Conservation (phyloP, 2,329 filamentous ascomycete genomes). For the Aspergillus aculeatus region DNA sequence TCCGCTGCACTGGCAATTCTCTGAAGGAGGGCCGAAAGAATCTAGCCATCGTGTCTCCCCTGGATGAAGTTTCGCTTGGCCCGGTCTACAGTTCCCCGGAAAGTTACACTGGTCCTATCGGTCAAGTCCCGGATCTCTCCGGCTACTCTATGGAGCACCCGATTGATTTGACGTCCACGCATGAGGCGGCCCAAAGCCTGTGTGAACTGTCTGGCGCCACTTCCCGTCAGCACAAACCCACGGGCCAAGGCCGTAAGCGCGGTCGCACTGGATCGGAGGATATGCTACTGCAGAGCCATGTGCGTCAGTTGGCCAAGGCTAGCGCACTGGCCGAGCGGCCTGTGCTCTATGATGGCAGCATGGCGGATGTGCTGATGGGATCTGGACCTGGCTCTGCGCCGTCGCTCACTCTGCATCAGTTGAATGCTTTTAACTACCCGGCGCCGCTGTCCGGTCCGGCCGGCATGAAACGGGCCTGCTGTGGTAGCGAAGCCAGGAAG, state of each 20-base stretch:
- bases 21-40: slow-evolving; percentile 39
- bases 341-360: slow-evolving; percentile 32
- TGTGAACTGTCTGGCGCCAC: slow-evolving; percentile 41
- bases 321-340: slow-evolving; percentile 25
- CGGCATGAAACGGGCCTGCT: slow-evolving; percentile 44
- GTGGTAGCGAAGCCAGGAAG: slow-evolving; percentile 39
- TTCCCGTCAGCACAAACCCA: slow-evolving; percentile 19
- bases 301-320: slow-evolving; percentile 38
- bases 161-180: slow-evolving; percentile 27
- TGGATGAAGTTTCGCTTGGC: slow-evolving; percentile 36
- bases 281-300: slow-evolving; percentile 37
- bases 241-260: slow-evolving; percentile 38
- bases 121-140: slow-evolving; percentile 35
- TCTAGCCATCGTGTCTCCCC: slow-evolving; percentile 38
- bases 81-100: slow-evolving; percentile 39
- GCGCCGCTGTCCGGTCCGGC: slow-evolving; percentile 35
- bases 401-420: slow-evolving; percentile 14
- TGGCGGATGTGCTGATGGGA: slow-evolving; percentile 35
- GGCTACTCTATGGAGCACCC: slow-evolving; percentile 35
- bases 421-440: slow-evolving; percentile 23
- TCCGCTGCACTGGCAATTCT: slow-evolving; percentile 40
- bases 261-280: slow-evolving; percentile 43
- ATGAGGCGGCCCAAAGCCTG: slow-evolving; percentile 43
- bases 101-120: slow-evolving; percentile 24
- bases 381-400: slow-evolving; percentile 20